phyloP scores from a whole-genome alignment of 495 filamentous ascomycete genomes.

The Gamarada debralockiae region DNA sequence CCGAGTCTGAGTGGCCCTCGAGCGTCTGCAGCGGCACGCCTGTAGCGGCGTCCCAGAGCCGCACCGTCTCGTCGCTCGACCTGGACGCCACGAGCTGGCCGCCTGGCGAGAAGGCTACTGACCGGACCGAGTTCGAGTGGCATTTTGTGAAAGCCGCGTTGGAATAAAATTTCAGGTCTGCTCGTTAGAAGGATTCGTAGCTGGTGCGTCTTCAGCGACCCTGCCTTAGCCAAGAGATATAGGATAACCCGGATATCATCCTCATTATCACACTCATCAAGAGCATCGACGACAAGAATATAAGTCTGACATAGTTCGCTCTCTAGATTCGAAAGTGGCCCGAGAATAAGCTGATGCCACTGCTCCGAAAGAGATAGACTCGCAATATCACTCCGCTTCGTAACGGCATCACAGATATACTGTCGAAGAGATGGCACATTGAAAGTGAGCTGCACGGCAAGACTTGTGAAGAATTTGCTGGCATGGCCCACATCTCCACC shows the following conservation, averaged over 20 bases:
- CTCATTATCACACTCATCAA: conserved; percentile 10
- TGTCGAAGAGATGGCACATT: background rate
- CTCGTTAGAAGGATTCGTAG: conserved; percentile 26
- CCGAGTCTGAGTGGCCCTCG: too few species aligned
- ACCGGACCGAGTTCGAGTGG: too few species aligned
- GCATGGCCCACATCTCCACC: conserved; percentile 11
- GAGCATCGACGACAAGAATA: conserved; percentile 5
- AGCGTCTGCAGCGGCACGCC: too few species aligned
- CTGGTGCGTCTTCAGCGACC: too few species aligned
- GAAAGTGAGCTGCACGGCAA: conserved; percentile 1
- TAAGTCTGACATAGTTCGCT: background rate
- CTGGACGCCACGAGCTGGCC: too few species aligned
- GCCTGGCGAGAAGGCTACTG: too few species aligned
- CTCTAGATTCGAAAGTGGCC: too few species aligned
- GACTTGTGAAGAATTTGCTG: conserved; percentile 4
- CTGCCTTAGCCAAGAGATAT: conserved; percentile 16
- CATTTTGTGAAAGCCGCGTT: conserved; percentile 19
- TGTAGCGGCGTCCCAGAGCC: too few species aligned
- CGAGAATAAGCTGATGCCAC: conserved; percentile 8
- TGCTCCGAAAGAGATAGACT: background rate
- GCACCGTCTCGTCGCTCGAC: too few species aligned
- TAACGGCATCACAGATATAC: conserved; percentile 2
- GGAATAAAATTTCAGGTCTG: conserved; percentile 26
- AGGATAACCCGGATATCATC: conserved; percentile 15
- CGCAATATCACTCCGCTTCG: background rate